Conservation (phyloP, 202 grass and related monocot species). For the Setaria italica region DNA sequence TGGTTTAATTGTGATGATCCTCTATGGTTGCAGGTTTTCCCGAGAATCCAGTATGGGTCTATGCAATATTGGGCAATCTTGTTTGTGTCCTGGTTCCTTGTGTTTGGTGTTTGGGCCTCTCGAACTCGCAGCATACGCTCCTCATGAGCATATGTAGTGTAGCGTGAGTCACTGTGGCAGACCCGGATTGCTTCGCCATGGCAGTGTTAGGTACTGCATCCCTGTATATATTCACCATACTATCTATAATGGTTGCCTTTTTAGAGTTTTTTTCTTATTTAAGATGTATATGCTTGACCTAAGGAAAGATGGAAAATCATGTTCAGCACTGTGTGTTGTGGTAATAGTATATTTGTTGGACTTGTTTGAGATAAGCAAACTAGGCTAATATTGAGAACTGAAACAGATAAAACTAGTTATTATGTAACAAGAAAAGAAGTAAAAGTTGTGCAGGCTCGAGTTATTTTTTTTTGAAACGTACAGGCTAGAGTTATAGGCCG, state of each 20-base stretch:
- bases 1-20: constrained; percentile 18
- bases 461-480: neutral
- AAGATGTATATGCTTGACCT: constrained; percentile 33
- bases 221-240: constrained; percentile 39
- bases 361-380: neutral
- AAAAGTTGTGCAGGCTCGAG: neutral
- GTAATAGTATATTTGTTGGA: neutral
- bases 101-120: constrained; percentile 86
- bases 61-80: constrained; percentile 71
- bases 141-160: constrained; percentile 43
- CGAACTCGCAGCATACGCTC: constrained; percentile 64
- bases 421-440: neutral
- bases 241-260: neutral
- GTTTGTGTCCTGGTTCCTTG: constrained; percentile 86
- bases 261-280: neutral
- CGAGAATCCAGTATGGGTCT: constrained; percentile 73
- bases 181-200: neutral
- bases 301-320: constrained; percentile 21
- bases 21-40: constrained; percentile 60
- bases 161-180: constrained; percentile 28
- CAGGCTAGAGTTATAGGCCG: constrained; percentile 4
- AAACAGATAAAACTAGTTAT: neutral
- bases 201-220: constrained; percentile 26
- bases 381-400: constrained; percentile 5
- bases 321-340: neutral